These are phyloP conservation scores for Chlorella vulgaris DNA, from an alignment of 139 green algal species.

Conservation along the genomic window DNA sequence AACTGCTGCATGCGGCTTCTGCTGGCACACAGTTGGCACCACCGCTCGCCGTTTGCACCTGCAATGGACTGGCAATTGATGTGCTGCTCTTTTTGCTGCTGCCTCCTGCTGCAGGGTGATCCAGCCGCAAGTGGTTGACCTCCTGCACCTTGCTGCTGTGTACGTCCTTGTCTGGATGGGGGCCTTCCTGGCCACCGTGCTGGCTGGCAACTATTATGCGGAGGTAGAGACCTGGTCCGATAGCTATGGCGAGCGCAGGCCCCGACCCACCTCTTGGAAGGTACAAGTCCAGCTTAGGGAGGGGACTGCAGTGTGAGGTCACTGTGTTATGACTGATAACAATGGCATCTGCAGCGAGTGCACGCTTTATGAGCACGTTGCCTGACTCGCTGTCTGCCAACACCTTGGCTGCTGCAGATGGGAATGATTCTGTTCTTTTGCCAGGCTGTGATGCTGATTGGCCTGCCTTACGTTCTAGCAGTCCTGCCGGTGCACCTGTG, in stretches of 20 bases:
- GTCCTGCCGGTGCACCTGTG: not conserved
- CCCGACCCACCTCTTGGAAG: no score
- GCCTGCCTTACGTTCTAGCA: not conserved
- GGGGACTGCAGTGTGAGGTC: not conserved
- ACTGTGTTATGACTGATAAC: not conserved
- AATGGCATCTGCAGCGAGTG: not conserved
- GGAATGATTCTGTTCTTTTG: not conserved
- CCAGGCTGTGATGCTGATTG: not conserved
- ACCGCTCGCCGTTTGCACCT: no score
- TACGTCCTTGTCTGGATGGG: conserved; percentile 12
- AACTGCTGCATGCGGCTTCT: no score
- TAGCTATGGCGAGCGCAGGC: no score
- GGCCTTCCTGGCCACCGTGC: conserved; percentile 20
- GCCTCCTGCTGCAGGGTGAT: not conserved
- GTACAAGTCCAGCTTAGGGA: not conserved
- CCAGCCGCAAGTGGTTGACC: conserved; percentile 14
- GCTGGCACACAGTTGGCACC: no score
- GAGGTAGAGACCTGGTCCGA: not conserved
- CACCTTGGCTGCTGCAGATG: not conserved
- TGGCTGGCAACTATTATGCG: conserved; percentile 12
- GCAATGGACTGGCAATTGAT: no score
- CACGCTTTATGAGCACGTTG: not conserved
- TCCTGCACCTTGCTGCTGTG: conserved; percentile 3
- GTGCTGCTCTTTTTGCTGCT: not conserved
- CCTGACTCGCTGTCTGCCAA: not conserved